Percentiles rank a stretch among this genome's conserved stretches.
These are phyloP conservation scores for Saprolegnia parasitica DNA, from an alignment of 352 stramenopile genomes.

Conservation along the genomic window DNA sequence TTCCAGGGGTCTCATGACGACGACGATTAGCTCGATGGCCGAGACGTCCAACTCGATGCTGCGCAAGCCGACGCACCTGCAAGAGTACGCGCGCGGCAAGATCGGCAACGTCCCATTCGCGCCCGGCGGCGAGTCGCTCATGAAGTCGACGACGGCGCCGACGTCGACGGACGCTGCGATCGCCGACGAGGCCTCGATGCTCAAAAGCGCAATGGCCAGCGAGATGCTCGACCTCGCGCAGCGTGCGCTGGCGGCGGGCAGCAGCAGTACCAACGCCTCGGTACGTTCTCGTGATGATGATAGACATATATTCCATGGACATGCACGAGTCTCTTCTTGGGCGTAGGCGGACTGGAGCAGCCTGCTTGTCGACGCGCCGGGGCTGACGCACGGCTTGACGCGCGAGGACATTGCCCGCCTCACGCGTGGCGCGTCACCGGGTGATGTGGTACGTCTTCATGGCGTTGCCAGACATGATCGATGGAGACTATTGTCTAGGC, in stretches of 20 bases:
- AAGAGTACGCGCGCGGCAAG: conserved; percentile 74
- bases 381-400: conserved; percentile 50
- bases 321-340: neutral
- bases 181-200: neutral
- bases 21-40: neutral
- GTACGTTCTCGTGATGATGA: conserved; percentile 44
- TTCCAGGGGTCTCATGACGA: neutral
- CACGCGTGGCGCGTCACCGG: neutral
- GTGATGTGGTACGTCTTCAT: neutral
- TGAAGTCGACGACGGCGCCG: conserved; percentile 8
- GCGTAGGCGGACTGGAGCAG: conserved; percentile 34
- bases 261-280: conserved; percentile 32
- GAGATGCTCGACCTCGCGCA: conserved; percentile 26
- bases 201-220: conserved; percentile 12
- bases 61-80: conserved; percentile 62
- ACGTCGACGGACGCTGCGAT: conserved; percentile 26
- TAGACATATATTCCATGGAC: conserved; percentile 13
- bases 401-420: conserved; percentile 37
- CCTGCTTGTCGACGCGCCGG: conserved; percentile 51
- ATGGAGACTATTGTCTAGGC: conserved; percentile 16
- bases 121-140: conserved; percentile 58
- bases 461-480: neutral
- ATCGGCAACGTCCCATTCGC: conserved; percentile 74
- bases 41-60: conserved; percentile 32
- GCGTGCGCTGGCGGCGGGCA: conserved; percentile 35